A percentile compares a stretch with the other conserved stretches of the same genome.
Evolutionary conservation across 163 green algal species (phyloP).

Genomic region (Volvox carteri): DNA sequence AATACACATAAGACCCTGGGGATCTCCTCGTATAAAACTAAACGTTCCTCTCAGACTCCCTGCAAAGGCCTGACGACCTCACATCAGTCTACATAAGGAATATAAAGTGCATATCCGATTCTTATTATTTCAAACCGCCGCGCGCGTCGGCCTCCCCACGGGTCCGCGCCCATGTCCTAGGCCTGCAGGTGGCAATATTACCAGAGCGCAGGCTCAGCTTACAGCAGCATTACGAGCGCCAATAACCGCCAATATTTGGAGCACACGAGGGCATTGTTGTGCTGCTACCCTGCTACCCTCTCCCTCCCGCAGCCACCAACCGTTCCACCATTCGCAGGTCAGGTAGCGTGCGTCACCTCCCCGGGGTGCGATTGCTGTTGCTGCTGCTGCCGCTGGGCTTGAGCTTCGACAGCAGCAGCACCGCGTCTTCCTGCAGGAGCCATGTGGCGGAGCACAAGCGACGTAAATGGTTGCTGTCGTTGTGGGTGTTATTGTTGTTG

Average conservation of each 20-base stretch:
- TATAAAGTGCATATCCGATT: background rate
- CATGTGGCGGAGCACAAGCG: background rate
- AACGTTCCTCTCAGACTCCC: background rate
- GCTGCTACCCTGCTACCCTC: too few relatives aligned
- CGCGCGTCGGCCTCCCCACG: background rate
- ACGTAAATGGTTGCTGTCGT: background rate
- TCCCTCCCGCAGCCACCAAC: too few relatives aligned
- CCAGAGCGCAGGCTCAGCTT: background rate
- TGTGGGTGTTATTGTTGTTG: too few relatives aligned
- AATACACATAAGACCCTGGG: background rate
- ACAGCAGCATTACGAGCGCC: background rate
- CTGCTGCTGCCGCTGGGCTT: background rate
- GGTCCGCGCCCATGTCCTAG: background rate
- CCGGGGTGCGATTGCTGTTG: too few relatives aligned
- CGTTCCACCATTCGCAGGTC: too few relatives aligned
- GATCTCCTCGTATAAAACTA: background rate
- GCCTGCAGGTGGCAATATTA: background rate
- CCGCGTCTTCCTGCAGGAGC: background rate
- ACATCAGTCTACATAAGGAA: conserved; percentile 8
- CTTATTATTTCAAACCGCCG: background rate
- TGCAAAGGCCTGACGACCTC: background rate
- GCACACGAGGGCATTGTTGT: too few relatives aligned
- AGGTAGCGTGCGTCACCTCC: background rate
- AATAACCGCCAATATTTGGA: too few relatives aligned
- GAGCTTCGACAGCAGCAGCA: background rate